Evolutionary conservation across 2,329 filamentous ascomycete species (phyloP).

Genomic region (Huntiella bhutanensis): DNA sequence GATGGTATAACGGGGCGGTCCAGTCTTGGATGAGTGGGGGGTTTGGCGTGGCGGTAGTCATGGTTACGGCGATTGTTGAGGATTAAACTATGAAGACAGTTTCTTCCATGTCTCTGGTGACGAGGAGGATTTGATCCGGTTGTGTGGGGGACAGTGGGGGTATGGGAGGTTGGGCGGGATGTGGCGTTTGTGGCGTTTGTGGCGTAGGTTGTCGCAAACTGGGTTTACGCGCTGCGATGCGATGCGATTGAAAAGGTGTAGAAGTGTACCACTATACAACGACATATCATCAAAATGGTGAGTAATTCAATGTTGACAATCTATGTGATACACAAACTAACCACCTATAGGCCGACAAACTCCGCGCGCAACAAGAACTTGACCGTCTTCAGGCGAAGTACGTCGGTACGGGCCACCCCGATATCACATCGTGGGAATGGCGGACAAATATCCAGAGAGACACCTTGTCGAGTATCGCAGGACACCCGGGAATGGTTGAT

Average conservation of each 20-base stretch:
- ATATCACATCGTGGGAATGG: constrained; percentile 97
- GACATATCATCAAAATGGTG: neutral
- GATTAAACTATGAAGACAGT: too few species aligned
- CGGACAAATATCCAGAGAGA: constrained; percentile 89
- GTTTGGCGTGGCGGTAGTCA: neutral
- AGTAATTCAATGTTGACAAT: neutral
- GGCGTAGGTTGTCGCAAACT: neutral
- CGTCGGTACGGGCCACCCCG: constrained; percentile 85
- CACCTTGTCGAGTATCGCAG: constrained; percentile 72
- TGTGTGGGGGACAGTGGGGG: neutral
- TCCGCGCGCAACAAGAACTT: constrained; percentile 92
- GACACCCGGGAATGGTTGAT: constrained; percentile 70
- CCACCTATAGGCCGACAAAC: constrained; percentile 63
- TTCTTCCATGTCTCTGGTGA: too few species aligned
- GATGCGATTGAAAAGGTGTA: too few species aligned
- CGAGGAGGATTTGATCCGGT: too few species aligned
- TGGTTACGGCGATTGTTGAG: too few species aligned
- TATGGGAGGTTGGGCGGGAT: neutral
- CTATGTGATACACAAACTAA: neutral
- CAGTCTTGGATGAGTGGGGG: constrained; percentile 11
- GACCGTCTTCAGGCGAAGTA: constrained; percentile 92
- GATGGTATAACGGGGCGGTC: constrained; percentile 9
- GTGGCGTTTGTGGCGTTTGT: neutral
- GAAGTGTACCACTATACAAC: neutral
- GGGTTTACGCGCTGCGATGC: neutral